Percentiles rank a stretch among this genome's conserved stretches.
These are phyloP conservation scores for Picea abies DNA, from an alignment of 83 land plant genomes.

Conservation along the genomic window DNA sequence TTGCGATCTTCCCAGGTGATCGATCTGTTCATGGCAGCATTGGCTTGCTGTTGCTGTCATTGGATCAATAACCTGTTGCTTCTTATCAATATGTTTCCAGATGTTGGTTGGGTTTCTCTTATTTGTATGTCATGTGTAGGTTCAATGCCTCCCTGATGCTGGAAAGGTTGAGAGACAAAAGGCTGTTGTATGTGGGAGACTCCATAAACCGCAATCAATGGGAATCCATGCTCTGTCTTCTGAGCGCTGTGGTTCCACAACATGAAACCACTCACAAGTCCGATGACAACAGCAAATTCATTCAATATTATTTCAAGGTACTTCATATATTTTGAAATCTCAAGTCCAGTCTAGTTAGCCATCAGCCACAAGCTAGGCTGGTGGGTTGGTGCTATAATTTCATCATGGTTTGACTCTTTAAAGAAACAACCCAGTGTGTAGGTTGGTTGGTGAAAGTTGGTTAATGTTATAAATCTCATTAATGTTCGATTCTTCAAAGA, in stretches of 20 bases:
- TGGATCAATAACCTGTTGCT: not conserved
- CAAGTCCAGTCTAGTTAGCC: too few relatives aligned
- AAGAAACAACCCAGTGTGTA: too few relatives aligned
- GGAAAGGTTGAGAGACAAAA: constrained; percentile 27
- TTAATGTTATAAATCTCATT: too few relatives aligned
- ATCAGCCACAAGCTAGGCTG: too few relatives aligned
- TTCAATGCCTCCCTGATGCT: constrained; percentile 31
- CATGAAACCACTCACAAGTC: not conserved
- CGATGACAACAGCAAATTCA: not conserved
- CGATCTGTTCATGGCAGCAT: too few relatives aligned
- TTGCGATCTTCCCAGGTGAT: constrained; percentile 59
- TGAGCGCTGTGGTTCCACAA: constrained; percentile 11
- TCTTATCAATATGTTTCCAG: not conserved
- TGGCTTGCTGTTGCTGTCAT: not conserved
- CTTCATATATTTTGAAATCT: too few relatives aligned
- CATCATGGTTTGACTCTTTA: too few relatives aligned
- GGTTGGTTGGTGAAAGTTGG: too few relatives aligned
- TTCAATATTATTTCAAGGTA: constrained; percentile 1
- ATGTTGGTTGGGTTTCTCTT: not conserved
- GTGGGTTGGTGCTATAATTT: too few relatives aligned
- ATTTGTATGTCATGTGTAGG: constrained; percentile 16
- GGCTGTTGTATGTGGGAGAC: constrained; percentile 46
- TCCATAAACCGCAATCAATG: constrained; percentile 49
- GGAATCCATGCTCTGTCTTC: constrained; percentile 53
- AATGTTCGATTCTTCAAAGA: too few relatives aligned